Base-by-base conservation (phyloP, 2,329 filamentous ascomycete genomes). In the Nigrospora sphaerica region DNA sequence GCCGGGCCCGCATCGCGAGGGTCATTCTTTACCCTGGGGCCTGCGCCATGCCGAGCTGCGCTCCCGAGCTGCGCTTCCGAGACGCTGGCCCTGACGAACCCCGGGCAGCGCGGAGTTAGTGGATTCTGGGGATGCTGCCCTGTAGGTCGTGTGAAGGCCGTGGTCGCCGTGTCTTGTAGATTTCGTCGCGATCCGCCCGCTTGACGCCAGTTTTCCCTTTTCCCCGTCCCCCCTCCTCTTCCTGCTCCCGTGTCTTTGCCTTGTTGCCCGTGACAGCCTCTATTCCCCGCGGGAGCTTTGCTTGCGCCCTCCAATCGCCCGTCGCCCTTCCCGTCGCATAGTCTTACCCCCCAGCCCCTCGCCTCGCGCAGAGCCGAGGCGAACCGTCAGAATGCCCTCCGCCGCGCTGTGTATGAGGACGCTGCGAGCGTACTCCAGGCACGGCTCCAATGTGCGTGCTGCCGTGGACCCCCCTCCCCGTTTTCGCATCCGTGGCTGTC, bases 361-460 rank as follows among this genome's bases (percentile, higher is more conserved):
- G 23, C 23, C 23, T 10, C 42, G 42, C 33, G 17, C 33, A 12
- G n/a, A 44, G 42, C 42, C 42, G 42, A 42, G 28, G 33, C 42
- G 46, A 31, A 31, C 44, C 17, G 45, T 46, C 63, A 57, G 56
- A 32, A 80, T 80, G 77, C 67, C 73, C 58, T 77, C 75, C 16
- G 59, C 72, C 52, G 67, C 69, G 40, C 57, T 77, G 46, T 73
- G 70, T 52, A 66, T 77, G 66, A 68, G 71, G 57, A 73, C 73
- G 44, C 60, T 80, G 48, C 66, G 74, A 59, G 75, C 74, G 31
- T 77, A 77, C 58, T 72, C 73, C 60, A 75, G 72, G 52, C 67
- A 78, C 65, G 73, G 73, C 56, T 63, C 70, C 40, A 79, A 79
- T 52, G 77, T 81, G 61, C 57, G 76, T 66, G 5, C 10, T 28